Percentiles rank a stretch among this genome's conserved stretches.
These are phyloP conservation scores for Xylaria scruposa DNA, from an alignment of 495 filamentous ascomycete genomes.

Conservation along the genomic window DNA sequence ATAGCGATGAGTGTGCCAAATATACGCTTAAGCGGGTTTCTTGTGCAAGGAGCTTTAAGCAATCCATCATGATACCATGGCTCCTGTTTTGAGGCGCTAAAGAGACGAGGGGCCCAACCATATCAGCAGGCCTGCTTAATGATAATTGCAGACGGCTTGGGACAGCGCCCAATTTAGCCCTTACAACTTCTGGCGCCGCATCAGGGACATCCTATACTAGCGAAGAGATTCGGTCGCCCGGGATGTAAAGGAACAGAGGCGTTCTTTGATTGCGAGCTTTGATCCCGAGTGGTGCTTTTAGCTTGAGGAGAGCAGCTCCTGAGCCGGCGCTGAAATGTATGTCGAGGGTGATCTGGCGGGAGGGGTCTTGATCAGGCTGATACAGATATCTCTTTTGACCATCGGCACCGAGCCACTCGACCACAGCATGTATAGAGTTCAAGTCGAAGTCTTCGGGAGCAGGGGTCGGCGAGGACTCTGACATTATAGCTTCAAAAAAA, in stretches of 20 bases:
- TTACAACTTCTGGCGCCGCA: conserved; percentile 9
- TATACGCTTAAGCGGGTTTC: conserved; percentile 14
- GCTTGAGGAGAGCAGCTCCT: conserved; percentile 2
- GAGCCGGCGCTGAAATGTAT: conserved; percentile 8
- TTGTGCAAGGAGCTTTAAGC: conserved; percentile 13
- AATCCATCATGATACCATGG: conserved; percentile 6
- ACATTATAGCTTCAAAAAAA: neutral
- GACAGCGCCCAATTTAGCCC: conserved; percentile 5
- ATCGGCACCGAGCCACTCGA: conserved; percentile 11
- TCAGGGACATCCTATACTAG: conserved; percentile 9
- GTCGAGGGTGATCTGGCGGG: conserved; percentile 12
- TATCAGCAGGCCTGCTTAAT: conserved; percentile 16
- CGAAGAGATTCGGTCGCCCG: conserved; percentile 14
- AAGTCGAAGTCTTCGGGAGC: conserved; percentile 5
- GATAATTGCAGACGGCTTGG: conserved; percentile 15
- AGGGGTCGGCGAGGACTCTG: neutral
- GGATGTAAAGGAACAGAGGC: conserved; percentile 3
- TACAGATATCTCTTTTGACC: conserved; percentile 8
- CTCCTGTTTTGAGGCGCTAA: conserved; percentile 9
- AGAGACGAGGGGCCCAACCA: conserved; percentile 12
- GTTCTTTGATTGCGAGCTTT: conserved; percentile 10
- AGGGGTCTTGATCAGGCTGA: conserved; percentile 10
- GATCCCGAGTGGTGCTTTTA: conserved; percentile 15
- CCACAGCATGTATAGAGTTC: conserved; percentile 12
- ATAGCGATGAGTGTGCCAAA: conserved; percentile 6